Percentiles rank a stretch among this genome's conserved stretches.
Conservation (phyloP, 257 asterid genomes). For the Paulownia fortunei region DNA sequence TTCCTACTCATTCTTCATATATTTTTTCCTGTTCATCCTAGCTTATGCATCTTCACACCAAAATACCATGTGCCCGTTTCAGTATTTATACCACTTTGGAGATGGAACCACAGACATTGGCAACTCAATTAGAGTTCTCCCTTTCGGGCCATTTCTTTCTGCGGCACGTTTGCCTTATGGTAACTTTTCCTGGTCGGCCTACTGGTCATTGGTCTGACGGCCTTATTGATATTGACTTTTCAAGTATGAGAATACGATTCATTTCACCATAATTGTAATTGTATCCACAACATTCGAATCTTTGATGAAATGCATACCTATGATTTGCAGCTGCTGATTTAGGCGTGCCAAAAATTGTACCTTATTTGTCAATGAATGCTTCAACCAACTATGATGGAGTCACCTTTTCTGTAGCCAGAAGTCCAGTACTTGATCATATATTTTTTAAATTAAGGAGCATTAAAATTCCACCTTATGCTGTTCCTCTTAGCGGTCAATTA, state of each 20-base stretch:
- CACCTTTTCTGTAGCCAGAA: constrained; percentile 38
- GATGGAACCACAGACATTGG: constrained; percentile 16
- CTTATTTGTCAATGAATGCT: constrained; percentile 18
- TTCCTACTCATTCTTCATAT: not conserved
- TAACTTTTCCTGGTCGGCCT: constrained; percentile 32
- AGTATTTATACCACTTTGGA: constrained; percentile 25
- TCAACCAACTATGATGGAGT: constrained; percentile 27
- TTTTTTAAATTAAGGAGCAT: constrained; percentile 27
- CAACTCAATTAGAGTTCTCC: constrained; percentile 17
- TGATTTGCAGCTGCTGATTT: not conserved
- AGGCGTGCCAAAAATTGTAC: not conserved
- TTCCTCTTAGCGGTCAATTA: constrained; percentile 32
- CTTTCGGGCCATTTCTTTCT: not conserved
- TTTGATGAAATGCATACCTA: too few relatives aligned
- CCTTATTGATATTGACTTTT: not conserved
- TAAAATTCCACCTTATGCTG: constrained; percentile 19
- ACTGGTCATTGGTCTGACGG: constrained; percentile 38
- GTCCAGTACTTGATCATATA: constrained; percentile 29
- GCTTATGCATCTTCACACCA: not conserved
- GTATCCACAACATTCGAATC: too few relatives aligned
- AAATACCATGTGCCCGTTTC: constrained; percentile 14
- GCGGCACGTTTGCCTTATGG: constrained; percentile 40
- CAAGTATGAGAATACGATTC: not conserved
- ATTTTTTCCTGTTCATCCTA: not conserved
- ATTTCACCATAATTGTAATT: not conserved